Evolutionary conservation across 345 rosid genomes (phyloP).

Genomic region (Lenwebbia sp.): DNA sequence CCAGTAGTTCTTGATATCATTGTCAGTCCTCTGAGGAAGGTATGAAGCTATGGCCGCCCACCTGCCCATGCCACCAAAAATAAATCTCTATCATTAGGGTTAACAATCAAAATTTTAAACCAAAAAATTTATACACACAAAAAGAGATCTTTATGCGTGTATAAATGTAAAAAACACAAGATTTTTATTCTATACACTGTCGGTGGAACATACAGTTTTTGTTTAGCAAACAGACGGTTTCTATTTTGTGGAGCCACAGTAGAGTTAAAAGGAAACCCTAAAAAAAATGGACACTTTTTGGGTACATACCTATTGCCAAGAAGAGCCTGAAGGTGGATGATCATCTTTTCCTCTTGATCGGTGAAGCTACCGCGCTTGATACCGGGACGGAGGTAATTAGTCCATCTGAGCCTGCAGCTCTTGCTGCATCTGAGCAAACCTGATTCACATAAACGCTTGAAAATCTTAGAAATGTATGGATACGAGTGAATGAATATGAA

Average conservation of each 20-base stretch:
- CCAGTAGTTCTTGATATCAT: constrained; percentile 46
- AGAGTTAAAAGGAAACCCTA: background rate
- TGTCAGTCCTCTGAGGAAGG: too few relatives aligned
- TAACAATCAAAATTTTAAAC: background rate
- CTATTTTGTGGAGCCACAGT: background rate
- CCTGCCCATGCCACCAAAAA: constrained; percentile 9
- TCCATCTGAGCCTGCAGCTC: constrained; percentile 52
- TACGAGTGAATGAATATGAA: background rate
- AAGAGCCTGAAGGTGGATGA: too few relatives aligned
- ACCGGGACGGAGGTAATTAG: constrained; percentile 44
- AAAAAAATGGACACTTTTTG: background rate
- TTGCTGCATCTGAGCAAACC: constrained; percentile 46
- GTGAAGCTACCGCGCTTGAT: too few relatives aligned
- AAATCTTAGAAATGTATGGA: background rate
- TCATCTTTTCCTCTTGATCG: too few relatives aligned
- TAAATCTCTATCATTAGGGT: background rate
- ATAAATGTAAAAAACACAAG: background rate
- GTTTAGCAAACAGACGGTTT: background rate
- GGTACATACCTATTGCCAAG: constrained; percentile 23
- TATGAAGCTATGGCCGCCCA: constrained; percentile 56
- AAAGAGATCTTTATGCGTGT: background rate
- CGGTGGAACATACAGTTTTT: background rate
- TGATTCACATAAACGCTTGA: background rate
- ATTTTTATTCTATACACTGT: background rate
- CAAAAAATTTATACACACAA: background rate